Percentiles rank a stretch among this genome's conserved stretches.
Conservation (phyloP, 2,329 filamentous ascomycete genomes). For the Fusarium irregulare region DNA sequence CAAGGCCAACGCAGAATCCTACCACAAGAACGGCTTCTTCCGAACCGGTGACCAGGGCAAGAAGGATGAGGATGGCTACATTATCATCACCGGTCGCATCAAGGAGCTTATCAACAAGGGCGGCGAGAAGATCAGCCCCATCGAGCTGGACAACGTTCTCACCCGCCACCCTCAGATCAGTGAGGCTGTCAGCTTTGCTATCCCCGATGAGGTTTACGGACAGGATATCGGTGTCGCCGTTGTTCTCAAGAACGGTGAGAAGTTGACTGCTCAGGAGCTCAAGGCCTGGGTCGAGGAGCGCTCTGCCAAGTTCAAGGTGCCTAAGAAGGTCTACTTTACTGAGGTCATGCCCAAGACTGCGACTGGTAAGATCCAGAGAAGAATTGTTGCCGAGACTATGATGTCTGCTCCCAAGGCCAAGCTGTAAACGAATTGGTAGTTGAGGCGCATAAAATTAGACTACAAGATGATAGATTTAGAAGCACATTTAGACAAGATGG, state of each 20-base stretch:
- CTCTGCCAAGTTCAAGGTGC: slow-evolving; percentile 86
- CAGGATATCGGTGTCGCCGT: slow-evolving; percentile 84
- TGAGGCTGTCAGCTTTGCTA: slow-evolving; percentile 86
- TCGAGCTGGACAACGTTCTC: slow-evolving; percentile 86
- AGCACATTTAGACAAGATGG: neutral
- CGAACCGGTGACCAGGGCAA: slow-evolving; percentile 89
- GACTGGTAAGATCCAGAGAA: slow-evolving; percentile 88
- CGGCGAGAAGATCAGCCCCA: slow-evolving; percentile 89
- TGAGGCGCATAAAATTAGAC: neutral
- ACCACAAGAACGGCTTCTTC: slow-evolving; percentile 83
- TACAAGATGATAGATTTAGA: slow-evolving; percentile 11
- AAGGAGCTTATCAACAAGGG: slow-evolving; percentile 94
- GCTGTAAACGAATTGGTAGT: slow-evolving; percentile 55
- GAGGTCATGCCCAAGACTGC: slow-evolving; percentile 89
- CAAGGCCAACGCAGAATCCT: slow-evolving; percentile 78
- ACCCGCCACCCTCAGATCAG: slow-evolving; percentile 77
- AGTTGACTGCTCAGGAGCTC: slow-evolving; percentile 68
- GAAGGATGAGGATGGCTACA: slow-evolving; percentile 81
- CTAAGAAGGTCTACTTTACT: slow-evolving; percentile 86
- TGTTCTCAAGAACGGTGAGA: slow-evolving; percentile 74
- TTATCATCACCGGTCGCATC: slow-evolving; percentile 89
- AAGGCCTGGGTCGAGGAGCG: slow-evolving; percentile 75
- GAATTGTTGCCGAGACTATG: slow-evolving; percentile 89
- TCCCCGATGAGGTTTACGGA: slow-evolving; percentile 84
- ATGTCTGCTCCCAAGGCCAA: slow-evolving; percentile 69